phyloP scores from a whole-genome alignment of 2,329 filamentous ascomycete species.

The Phymatotrichopsis omnivora region DNA sequence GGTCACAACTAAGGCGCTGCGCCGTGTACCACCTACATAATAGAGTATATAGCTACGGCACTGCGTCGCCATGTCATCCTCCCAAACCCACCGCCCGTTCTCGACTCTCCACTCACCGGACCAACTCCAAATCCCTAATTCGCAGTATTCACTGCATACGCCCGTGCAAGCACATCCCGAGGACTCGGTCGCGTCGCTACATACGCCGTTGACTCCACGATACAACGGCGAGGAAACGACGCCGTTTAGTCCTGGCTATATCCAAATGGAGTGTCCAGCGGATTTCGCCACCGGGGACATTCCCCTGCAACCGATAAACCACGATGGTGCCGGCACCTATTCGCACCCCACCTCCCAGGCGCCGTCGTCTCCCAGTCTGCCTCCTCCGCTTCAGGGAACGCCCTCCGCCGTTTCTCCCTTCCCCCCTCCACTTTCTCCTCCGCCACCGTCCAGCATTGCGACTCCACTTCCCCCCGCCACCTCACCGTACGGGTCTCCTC shows the following conservation, averaged over 20 bases:
- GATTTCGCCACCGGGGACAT: too few species aligned
- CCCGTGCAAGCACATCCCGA: conserved; percentile 12
- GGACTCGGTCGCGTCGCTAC: background rate
- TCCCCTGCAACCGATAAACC: background rate
- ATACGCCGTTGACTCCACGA: background rate
- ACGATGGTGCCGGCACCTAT: background rate
- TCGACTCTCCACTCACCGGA: conserved; percentile 26
- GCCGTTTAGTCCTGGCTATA: too few species aligned
- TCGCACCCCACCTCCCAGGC: background rate
- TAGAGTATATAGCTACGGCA: background rate
- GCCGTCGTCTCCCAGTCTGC: too few species aligned
- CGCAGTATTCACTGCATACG: conserved; percentile 25
- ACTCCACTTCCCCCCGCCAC: conserved; percentile 4
- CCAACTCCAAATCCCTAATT: conserved; percentile 8
- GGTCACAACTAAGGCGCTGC: background rate
- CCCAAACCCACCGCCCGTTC: conserved; percentile 18
- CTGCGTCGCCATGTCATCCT: background rate
- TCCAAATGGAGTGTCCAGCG: too few species aligned
- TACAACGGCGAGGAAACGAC: background rate
- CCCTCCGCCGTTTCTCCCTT: background rate
- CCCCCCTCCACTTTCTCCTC: conserved; percentile 1
- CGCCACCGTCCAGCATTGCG: conserved; percentile 2
- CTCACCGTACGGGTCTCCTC: too few species aligned
- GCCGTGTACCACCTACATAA: background rate
- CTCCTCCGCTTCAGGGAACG: background rate